Evolutionary conservation across 2,329 filamentous ascomycete species (phyloP).

Genomic region (Claviceps quebecensis): DNA sequence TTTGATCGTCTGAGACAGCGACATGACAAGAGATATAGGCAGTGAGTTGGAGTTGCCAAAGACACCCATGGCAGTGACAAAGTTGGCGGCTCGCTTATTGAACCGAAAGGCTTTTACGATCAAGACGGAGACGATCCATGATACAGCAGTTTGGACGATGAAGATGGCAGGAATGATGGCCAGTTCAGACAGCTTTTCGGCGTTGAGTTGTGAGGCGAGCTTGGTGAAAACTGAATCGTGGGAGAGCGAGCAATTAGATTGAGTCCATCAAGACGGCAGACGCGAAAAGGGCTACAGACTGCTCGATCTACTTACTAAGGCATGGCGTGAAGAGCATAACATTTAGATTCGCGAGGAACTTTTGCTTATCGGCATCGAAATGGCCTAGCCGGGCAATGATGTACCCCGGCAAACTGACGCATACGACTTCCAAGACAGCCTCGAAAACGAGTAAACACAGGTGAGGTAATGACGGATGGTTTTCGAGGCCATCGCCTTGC

Average conservation of each 20-base stretch:
- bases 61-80: conserved; percentile 90
- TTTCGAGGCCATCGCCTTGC: conserved; percentile 26
- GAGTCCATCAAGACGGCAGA: background rate
- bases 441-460: conserved; percentile 79
- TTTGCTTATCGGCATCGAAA: conserved; percentile 92
- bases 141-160: conserved; percentile 71
- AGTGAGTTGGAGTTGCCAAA: conserved; percentile 98
- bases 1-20: conserved; percentile 78
- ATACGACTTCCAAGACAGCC: conserved; percentile 88
- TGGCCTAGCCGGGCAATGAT: conserved; percentile 80
- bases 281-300: background rate
- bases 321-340: conserved; percentile 94
- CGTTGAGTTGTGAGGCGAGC: conserved; percentile 83
- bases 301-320: conserved; percentile 50
- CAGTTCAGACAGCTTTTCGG: conserved; percentile 77
- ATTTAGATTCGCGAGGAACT: conserved; percentile 92
- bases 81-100: conserved; percentile 75
- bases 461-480: conserved; percentile 53
- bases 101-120: conserved; percentile 69
- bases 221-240: conserved; percentile 72
- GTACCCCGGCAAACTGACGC: conserved; percentile 87
- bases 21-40: conserved; percentile 89
- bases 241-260: background rate
- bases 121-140: conserved; percentile 59
- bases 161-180: conserved; percentile 95